These are phyloP conservation scores for Cyclotella baltica DNA, from an alignment of 108 stramenopile genomes.

Conservation along the genomic window DNA sequence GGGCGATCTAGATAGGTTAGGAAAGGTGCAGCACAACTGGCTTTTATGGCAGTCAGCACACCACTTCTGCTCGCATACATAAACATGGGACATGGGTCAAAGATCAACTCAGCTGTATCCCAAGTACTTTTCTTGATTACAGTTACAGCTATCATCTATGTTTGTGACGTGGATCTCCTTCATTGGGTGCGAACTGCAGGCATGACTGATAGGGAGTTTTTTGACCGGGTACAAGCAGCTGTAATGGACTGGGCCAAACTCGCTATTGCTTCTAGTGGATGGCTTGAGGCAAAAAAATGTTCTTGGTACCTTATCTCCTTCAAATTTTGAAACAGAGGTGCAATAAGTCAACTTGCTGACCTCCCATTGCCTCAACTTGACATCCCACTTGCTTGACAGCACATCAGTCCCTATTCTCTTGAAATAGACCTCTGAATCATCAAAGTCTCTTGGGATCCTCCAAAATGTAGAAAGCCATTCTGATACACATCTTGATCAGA, in stretches of 20 bases:
- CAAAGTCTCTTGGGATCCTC: not conserved
- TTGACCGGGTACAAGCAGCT: not conserved
- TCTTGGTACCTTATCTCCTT: not conserved
- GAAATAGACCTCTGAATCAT: not conserved
- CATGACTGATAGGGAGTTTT: not conserved
- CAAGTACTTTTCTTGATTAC: not conserved
- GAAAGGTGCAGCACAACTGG: not conserved
- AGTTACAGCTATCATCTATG: slow-evolving; percentile 1
- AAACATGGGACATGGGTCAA: not conserved
- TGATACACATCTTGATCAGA: not conserved
- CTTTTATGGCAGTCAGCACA: not conserved
- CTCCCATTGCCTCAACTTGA: not conserved
- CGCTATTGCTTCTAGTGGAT: not conserved
- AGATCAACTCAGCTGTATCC: not conserved
- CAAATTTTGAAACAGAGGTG: not conserved
- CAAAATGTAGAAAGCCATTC: not conserved
- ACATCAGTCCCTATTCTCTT: not conserved
- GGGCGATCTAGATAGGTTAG: not conserved
- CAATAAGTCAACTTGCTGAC: not conserved
- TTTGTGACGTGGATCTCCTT: not conserved
- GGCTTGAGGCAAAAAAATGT: not conserved
- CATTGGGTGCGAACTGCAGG: not conserved
- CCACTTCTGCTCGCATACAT: not conserved
- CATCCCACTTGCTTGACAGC: not conserved
- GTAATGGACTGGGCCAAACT: not conserved